Percentiles rank a stretch among this genome's conserved stretches.
These are phyloP conservation scores for Mycena polygramma DNA, from an alignment of 768 basidiomycete species.

Conservation along the genomic window DNA sequence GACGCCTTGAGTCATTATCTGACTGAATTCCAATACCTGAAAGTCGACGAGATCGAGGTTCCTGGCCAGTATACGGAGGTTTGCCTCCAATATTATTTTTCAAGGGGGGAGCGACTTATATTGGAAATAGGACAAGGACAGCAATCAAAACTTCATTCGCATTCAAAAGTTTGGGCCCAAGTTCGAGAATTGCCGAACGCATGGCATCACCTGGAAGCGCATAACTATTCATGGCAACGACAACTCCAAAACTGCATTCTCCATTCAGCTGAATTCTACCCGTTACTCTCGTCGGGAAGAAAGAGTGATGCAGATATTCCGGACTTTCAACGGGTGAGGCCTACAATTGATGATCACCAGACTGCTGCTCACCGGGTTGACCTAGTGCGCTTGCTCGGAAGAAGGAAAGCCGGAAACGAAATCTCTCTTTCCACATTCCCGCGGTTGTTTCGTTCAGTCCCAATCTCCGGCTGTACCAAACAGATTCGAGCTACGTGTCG, in stretches of 20 bases:
- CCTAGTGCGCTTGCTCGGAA: slow-evolving; percentile 83
- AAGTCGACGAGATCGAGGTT: slow-evolving; percentile 97
- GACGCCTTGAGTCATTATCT: slow-evolving; percentile 92
- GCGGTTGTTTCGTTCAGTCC: slow-evolving; percentile 88
- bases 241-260: slow-evolving; percentile 89
- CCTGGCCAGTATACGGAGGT: slow-evolving; percentile 99
- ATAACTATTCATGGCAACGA: slow-evolving; percentile 93
- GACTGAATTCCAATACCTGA: slow-evolving; percentile 97
- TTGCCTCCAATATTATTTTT: slow-evolving; percentile 13
- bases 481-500: slow-evolving; percentile 90
- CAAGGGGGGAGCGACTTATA: slow-evolving; percentile 8
- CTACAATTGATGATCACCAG: not conserved
- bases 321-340: slow-evolving; percentile 92
- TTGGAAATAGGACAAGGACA: slow-evolving; percentile 87
- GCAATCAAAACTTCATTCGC: slow-evolving; percentile 88
- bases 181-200: slow-evolving; percentile 90
- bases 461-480: slow-evolving; percentile 87
- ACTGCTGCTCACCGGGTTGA: slow-evolving; percentile 22
- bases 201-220: slow-evolving; percentile 89
- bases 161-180: slow-evolving; percentile 93
- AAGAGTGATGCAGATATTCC: slow-evolving; percentile 89
- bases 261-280: slow-evolving; percentile 89
- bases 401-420: slow-evolving; percentile 94
- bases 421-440: slow-evolving; percentile 92
- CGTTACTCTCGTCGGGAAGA: slow-evolving; percentile 94